Evolutionary conservation across 2,329 filamentous ascomycete species (phyloP).

Genomic region (Cytospora piceicola): DNA sequence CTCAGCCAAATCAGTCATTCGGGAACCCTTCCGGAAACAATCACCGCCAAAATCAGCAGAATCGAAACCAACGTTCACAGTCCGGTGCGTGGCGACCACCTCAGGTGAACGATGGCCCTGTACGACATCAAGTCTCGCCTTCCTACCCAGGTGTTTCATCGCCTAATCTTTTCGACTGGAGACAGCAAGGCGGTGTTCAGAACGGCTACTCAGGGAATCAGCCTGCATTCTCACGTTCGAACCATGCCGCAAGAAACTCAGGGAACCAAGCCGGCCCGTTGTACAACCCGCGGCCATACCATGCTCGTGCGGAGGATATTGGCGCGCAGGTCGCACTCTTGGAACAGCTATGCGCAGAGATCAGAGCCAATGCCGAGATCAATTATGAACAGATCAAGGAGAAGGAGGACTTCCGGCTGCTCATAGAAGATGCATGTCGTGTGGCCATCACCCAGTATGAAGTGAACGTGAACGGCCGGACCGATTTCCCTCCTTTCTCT

Average conservation of each 20-base stretch:
- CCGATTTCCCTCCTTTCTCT: slow-evolving; percentile 55
- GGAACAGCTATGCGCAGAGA: slow-evolving; percentile 50
- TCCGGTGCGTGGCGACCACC: slow-evolving; percentile 39
- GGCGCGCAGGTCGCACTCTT: slow-evolving; percentile 53
- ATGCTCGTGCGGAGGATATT: slow-evolving; percentile 49
- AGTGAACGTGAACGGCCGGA: slow-evolving; percentile 41
- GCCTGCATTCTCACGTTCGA: slow-evolving; percentile 30
- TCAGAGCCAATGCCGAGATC: slow-evolving; percentile 66
- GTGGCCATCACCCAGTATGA: slow-evolving; percentile 61
- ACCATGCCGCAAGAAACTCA: slow-evolving; percentile 20
- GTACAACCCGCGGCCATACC: slow-evolving; percentile 40
- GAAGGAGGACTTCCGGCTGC: slow-evolving; percentile 71
- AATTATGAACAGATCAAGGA: slow-evolving; percentile 63
- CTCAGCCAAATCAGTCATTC: slow-evolving; percentile 39
- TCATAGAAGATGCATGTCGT: slow-evolving; percentile 68
- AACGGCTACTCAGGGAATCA: slow-evolving; percentile 29
- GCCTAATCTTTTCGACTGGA: slow-evolving; percentile 37
- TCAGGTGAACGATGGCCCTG: slow-evolving; percentile 34
- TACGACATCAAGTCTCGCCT: slow-evolving; percentile 40
- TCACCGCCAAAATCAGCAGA: slow-evolving; percentile 39
- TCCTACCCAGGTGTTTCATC: slow-evolving; percentile 39
- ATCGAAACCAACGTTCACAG: slow-evolving; percentile 39
- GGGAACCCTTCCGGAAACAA: slow-evolving; percentile 38
- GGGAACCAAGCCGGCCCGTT: slow-evolving; percentile 15
- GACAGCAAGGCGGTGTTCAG: slow-evolving; percentile 31